Evolutionary conservation across 768 basidiomycete genomes (phyloP).

Genomic region (Russula virescens): DNA sequence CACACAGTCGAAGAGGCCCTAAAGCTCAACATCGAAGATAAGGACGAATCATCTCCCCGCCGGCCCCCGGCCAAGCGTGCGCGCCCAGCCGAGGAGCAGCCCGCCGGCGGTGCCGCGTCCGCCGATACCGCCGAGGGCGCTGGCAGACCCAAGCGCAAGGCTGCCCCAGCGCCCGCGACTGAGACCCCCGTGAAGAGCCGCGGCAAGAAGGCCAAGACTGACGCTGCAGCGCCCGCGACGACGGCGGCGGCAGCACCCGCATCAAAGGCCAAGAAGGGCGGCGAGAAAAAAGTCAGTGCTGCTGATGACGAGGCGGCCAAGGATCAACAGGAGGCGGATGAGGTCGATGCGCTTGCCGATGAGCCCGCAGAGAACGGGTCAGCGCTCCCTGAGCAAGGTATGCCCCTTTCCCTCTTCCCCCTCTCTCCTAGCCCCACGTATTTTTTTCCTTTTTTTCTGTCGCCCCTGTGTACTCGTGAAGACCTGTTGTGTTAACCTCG

Average conservation of each 20-base stretch:
- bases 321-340: constrained; percentile 18
- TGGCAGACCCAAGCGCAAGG: constrained; percentile 19
- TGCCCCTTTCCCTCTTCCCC: neutral
- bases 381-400: neutral
- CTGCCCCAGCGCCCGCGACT: constrained; percentile 15
- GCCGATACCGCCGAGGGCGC: constrained; percentile 5
- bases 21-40: constrained; percentile 21
- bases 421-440: too few species aligned
- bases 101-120: neutral
- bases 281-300: constrained; percentile 12
- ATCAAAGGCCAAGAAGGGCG: constrained; percentile 17
- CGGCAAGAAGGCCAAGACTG: constrained; percentile 18
- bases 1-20: constrained; percentile 22
- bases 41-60: constrained; percentile 19
- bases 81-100: constrained; percentile 13
- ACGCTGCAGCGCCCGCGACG: neutral
- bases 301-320: constrained; percentile 15
- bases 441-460: neutral
- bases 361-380: constrained; percentile 17
- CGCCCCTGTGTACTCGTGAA: neutral
- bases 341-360: constrained; percentile 23
- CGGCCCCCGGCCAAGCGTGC: constrained; percentile 19
- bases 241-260: neutral
- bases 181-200: constrained; percentile 19
- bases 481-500: neutral